These are phyloP conservation scores for Nicotiana undulata DNA, from an alignment of 257 asterid genomes.

Conservation along the genomic window DNA sequence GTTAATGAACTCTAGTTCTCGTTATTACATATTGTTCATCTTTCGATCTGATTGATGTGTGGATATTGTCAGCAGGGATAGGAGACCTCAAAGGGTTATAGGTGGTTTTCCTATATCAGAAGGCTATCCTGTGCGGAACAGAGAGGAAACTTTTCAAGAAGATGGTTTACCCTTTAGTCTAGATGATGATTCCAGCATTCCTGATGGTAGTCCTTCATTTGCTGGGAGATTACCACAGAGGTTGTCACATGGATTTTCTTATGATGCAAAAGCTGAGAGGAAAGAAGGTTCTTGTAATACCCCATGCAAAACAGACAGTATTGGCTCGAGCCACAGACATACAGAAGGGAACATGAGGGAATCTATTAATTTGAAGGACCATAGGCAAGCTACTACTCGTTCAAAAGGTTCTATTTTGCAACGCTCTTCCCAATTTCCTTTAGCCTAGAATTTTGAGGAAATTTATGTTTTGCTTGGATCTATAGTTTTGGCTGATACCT, in stretches of 20 bases:
- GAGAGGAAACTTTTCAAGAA: conserved; percentile 50
- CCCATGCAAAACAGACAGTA: conserved; percentile 25
- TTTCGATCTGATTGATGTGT: conserved; percentile 3
- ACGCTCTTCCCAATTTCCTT: not conserved
- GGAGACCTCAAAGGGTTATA: conserved; percentile 35
- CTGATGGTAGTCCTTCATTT: conserved; percentile 43
- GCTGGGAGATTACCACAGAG: conserved; percentile 37
- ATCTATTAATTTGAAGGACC: conserved; percentile 35
- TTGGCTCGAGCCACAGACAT: conserved; percentile 23
- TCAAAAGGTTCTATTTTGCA: conserved; percentile 41
- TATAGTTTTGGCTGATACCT: not conserved
- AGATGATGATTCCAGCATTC: conserved; percentile 54
- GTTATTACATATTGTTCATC: conserved; percentile 6
- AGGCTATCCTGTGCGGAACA: conserved; percentile 18
- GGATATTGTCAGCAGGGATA: conserved; percentile 26
- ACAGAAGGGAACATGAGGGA: conserved; percentile 49
- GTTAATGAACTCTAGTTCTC: conserved; percentile 15
- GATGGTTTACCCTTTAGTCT: conserved; percentile 62
- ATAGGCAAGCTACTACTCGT: conserved; percentile 26
- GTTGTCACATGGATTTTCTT: conserved; percentile 57
- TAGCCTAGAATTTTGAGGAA: not conserved
- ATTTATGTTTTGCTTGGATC: not conserved
- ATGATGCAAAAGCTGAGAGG: conserved; percentile 40
- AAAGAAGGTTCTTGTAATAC: conserved; percentile 31
- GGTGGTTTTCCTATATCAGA: conserved; percentile 43